These are phyloP conservation scores for Aspergillus costaricaensis DNA, from an alignment of 2,329 filamentous ascomycete species.

Conservation along the genomic window DNA sequence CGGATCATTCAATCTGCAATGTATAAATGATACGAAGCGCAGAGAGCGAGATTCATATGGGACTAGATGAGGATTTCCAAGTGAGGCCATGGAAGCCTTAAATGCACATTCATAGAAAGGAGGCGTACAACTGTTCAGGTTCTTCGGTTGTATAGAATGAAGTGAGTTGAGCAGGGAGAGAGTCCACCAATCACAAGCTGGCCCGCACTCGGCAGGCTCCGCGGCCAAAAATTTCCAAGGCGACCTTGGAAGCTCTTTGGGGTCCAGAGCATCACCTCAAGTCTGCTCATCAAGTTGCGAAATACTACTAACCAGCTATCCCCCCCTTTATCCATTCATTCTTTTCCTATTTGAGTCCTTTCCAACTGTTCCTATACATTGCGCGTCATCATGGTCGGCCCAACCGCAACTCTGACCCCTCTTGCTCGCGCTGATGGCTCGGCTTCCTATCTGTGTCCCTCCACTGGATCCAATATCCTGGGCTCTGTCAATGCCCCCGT, in stretches of 20 bases:
- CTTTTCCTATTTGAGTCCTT: not conserved
- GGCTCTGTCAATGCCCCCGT: constrained; percentile 90
- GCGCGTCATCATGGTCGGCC: constrained; percentile 35
- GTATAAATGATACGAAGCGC: no score
- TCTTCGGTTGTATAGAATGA: no score
- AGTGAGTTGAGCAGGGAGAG: constrained; percentile 23
- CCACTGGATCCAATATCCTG: constrained; percentile 72
- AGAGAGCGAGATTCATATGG: no score
- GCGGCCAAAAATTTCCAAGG: constrained; percentile 17
- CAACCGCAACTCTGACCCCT: constrained; percentile 36
- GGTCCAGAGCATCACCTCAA: not conserved
- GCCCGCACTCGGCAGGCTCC: constrained; percentile 15
- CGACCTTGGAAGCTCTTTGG: not conserved
- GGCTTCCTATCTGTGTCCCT: constrained; percentile 44
- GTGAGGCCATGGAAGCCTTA: no score
- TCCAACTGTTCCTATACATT: not conserved
- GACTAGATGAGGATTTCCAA: no score
- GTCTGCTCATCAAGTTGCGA: not conserved
- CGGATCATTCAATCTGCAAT: no score
- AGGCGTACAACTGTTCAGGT: no score
- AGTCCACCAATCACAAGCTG: constrained; percentile 16
- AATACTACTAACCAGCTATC: not conserved
- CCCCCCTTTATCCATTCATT: not conserved
- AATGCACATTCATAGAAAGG: no score
- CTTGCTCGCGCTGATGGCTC: constrained; percentile 44